Conservation (phyloP, 2,329 filamentous ascomycete genomes). For the Amesomyces nigricolor region DNA sequence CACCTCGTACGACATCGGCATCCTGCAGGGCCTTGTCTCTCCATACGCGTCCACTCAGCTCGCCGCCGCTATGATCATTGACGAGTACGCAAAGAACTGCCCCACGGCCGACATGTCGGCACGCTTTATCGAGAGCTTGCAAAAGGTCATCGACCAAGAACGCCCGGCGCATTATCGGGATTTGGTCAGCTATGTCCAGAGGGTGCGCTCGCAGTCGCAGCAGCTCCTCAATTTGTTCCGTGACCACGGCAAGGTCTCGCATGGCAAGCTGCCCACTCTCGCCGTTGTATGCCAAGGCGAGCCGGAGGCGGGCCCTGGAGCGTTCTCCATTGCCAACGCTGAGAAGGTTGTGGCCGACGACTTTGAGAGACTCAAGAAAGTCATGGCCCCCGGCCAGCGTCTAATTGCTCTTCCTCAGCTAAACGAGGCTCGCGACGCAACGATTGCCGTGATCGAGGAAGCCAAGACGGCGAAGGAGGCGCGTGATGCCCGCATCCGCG, state of each 20-base stretch:
- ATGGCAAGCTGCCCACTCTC: conserved; percentile 68
- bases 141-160: conserved; percentile 73
- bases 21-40: conserved; percentile 64
- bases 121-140: conserved; percentile 60
- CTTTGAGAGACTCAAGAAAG: conserved; percentile 81
- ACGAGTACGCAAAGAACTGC: conserved; percentile 73
- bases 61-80: conserved; percentile 73
- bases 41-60: conserved; percentile 81
- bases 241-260: conserved; percentile 77
- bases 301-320: conserved; percentile 80
- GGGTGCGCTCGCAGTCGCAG: conserved; percentile 85
- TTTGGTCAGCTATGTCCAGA: conserved; percentile 81
- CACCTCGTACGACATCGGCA: conserved; percentile 57
- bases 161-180: conserved; percentile 81
- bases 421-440: conserved; percentile 67
- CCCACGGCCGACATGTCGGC: conserved; percentile 43
- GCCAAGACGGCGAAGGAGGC: conserved; percentile 72
- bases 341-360: conserved; percentile 83
- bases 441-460: conserved; percentile 68
- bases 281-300: conserved; percentile 94
- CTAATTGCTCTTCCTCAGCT: conserved; percentile 77
- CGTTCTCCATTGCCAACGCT: conserved; percentile 82
- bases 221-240: conserved; percentile 87
- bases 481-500: conserved; percentile 79
- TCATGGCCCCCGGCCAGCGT: conserved; percentile 81